These are phyloP conservation scores for Taphrina wiesneri DNA, from an alignment of 1,139 yeast species.

Conservation along the genomic window DNA sequence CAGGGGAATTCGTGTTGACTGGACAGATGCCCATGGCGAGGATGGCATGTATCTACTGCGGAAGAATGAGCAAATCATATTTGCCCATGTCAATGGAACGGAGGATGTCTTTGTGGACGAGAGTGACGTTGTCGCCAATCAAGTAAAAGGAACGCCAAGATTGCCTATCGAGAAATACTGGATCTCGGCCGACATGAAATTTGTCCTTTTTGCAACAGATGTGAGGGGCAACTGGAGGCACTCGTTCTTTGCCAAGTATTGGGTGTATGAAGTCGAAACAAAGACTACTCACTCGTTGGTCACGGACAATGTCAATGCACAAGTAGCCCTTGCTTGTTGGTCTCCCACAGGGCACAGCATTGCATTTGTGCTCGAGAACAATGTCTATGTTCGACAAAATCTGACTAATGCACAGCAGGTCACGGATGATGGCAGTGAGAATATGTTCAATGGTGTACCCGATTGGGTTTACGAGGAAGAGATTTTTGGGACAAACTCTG, in stretches of 20 bases:
- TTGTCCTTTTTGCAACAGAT: constrained; percentile 48
- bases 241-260: constrained; percentile 66
- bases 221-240: constrained; percentile 68
- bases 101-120: constrained; percentile 11
- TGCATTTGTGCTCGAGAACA: constrained; percentile 66
- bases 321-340: constrained; percentile 55
- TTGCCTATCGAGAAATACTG: constrained; percentile 15
- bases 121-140: constrained; percentile 11
- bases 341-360: constrained; percentile 69
- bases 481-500: constrained; percentile 61
- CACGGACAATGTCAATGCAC: constrained; percentile 13
- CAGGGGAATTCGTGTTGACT: constrained; percentile 13
- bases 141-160: neutral
- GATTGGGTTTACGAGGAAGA: constrained; percentile 99
- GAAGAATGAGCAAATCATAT: neutral
- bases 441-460: constrained; percentile 79
- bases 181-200: constrained; percentile 36
- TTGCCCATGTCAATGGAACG: constrained; percentile 29
- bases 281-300: constrained; percentile 43
- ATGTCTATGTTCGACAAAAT: constrained; percentile 57
- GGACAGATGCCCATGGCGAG: constrained; percentile 31
- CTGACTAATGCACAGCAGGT: constrained; percentile 48
- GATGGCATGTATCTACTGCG: constrained; percentile 28
- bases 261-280: constrained; percentile 56
- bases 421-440: constrained; percentile 65